Percentiles rank a stretch among this genome's conserved stretches.
Conservation (phyloP, 1,284 basidiomycete species). For the Xerocomus amazonicus region DNA sequence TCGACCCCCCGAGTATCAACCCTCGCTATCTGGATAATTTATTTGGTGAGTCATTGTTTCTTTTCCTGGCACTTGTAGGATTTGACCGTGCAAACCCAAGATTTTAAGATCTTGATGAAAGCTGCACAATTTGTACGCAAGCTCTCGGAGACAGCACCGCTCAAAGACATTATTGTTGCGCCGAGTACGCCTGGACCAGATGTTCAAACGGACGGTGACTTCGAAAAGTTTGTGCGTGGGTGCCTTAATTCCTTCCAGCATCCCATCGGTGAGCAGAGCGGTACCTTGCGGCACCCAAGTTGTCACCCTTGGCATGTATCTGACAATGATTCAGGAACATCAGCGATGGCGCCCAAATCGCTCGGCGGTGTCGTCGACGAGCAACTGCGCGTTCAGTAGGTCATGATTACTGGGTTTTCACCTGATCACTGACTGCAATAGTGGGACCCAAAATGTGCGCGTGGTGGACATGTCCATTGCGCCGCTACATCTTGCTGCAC, state of each 20-base stretch:
- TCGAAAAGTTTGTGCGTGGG: constrained; percentile 11
- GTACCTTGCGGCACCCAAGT: background rate
- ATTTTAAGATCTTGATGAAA: constrained; percentile 18
- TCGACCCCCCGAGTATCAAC: constrained; percentile 13
- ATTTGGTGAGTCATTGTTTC: constrained; percentile 6
- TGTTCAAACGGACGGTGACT: constrained; percentile 17
- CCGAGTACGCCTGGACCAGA: constrained; percentile 23
- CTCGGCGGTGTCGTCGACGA: constrained; percentile 20
- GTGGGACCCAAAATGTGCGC: constrained; percentile 19
- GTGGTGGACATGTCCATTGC: constrained; percentile 18
- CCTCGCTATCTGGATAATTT: constrained; percentile 15
- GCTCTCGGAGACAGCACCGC: constrained; percentile 18
- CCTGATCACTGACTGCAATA: background rate
- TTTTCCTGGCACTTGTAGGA: background rate
- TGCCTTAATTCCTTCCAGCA: constrained; percentile 7
- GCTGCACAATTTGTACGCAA: constrained; percentile 15
- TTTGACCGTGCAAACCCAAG: constrained; percentile 6
- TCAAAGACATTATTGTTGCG: constrained; percentile 14
- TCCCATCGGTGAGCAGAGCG: constrained; percentile 18
- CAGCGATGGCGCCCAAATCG: constrained; percentile 15
- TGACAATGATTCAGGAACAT: constrained; percentile 12
- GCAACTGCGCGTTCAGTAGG: constrained; percentile 19
- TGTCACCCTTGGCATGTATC: background rate
- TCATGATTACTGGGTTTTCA: background rate
- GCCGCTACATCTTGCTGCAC: constrained; percentile 15